Percentiles rank a stretch among this genome's conserved stretches.
Evolutionary conservation across 2,329 filamentous ascomycete species (phyloP).

Genomic region (Gremmenia infestans): DNA sequence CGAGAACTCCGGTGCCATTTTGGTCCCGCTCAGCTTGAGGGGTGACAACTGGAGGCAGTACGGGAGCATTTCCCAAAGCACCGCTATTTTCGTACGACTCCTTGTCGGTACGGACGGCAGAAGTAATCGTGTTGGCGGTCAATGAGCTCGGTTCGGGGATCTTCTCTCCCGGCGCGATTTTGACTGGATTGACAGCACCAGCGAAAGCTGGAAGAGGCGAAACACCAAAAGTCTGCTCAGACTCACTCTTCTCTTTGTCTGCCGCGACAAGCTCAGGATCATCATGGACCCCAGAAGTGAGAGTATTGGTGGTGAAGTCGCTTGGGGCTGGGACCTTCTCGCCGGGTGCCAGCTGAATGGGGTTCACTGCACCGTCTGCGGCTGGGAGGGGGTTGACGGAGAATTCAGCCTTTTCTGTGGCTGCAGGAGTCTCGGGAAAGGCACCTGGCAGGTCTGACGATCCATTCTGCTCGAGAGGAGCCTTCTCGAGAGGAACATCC

Average conservation of each 20-base stretch:
- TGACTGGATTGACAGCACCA: conserved; percentile 72
- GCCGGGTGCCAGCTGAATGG: conserved; percentile 72
- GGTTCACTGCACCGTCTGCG: conserved; percentile 66
- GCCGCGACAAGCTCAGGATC: conserved; percentile 74
- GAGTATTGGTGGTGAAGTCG: conserved; percentile 60
- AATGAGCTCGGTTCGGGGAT: conserved; percentile 64
- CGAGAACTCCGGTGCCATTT: conserved; percentile 36
- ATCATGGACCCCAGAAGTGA: conserved; percentile 68
- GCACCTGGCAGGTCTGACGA: conserved; percentile 55
- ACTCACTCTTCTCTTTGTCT: conserved; percentile 29
- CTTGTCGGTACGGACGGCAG: conserved; percentile 72
- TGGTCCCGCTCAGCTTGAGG: conserved; percentile 34
- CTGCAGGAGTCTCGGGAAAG: conserved; percentile 67
- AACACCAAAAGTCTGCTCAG: conserved; percentile 48
- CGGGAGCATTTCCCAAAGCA: conserved; percentile 39
- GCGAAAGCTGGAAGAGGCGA: conserved; percentile 58
- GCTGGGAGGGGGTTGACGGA: conserved; percentile 59
- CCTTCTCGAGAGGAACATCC: conserved; percentile 51
- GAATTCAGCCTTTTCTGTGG: conserved; percentile 38
- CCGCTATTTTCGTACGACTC: conserved; percentile 82
- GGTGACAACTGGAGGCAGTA: conserved; percentile 35
- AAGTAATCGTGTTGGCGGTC: conserved; percentile 62
- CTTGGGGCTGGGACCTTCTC: conserved; percentile 70
- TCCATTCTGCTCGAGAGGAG: conserved; percentile 22
- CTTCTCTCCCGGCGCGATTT: conserved; percentile 72